phyloP scores from a whole-genome alignment of 495 filamentous ascomycete genomes.

The Tuber indicum region DNA sequence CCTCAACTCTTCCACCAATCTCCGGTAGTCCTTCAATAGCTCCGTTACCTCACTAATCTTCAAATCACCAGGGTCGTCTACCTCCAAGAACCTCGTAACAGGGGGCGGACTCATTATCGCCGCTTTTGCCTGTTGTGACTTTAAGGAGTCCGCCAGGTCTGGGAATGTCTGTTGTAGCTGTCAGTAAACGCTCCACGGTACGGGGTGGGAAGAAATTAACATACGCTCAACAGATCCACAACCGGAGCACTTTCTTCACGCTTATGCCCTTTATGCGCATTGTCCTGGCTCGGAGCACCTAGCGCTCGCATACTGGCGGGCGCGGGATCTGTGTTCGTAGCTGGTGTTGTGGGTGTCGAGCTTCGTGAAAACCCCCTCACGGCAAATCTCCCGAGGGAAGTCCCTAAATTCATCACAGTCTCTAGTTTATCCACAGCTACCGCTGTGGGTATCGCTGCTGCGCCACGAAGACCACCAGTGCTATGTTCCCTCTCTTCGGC shows the following conservation, averaged over 20 bases:
- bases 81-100: conserved; percentile 71
- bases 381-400: conserved; percentile 33
- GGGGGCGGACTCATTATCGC: conserved; percentile 60
- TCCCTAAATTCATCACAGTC: conserved; percentile 14
- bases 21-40: conserved; percentile 78
- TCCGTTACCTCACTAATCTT: conserved; percentile 73
- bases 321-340: conserved; percentile 23
- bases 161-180: conserved; percentile 50
- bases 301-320: conserved; percentile 22
- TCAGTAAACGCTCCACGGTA: conserved; percentile 9
- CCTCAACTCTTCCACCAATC: conserved; percentile 64
- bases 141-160: conserved; percentile 51
- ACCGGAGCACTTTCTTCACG: conserved; percentile 31
- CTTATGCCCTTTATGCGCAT: conserved; percentile 33
- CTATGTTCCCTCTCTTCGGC: conserved; percentile 14
- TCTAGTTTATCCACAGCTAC: conserved; percentile 34
- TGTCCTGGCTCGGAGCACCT: conserved; percentile 25
- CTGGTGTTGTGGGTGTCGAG: conserved; percentile 21
- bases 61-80: conserved; percentile 69
- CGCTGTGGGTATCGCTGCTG: conserved; percentile 30
- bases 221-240: conserved; percentile 33
- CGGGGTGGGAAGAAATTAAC: background rate
- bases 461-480: conserved; percentile 18
- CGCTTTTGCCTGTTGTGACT: conserved; percentile 46
- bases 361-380: conserved; percentile 35